Evolutionary conservation across 306 rosid species (phyloP).

Genomic region (Sicyos edulis): DNA sequence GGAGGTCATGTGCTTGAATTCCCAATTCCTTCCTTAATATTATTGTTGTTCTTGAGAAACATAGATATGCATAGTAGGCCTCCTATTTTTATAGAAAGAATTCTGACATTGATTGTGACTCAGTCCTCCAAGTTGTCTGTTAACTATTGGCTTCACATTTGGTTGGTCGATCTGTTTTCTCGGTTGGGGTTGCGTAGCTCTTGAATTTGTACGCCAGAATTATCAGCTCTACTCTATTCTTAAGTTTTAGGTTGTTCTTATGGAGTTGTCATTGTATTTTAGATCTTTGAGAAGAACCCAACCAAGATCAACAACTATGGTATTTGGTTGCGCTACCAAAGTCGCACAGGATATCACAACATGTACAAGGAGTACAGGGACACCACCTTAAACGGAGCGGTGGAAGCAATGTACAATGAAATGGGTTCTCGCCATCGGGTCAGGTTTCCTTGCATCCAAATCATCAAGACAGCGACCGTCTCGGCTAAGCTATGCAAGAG

Average conservation of each 20-base stretch:
- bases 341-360: constrained; percentile 89
- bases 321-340: constrained; percentile 81
- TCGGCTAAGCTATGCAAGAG: constrained; percentile 87
- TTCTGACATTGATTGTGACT: neutral
- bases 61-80: too few species aligned
- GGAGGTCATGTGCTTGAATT: too few species aligned
- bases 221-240: neutral
- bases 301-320: constrained; percentile 79
- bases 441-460: constrained; percentile 77
- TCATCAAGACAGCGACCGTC: constrained; percentile 76
- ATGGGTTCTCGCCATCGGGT: constrained; percentile 95
- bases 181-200: neutral
- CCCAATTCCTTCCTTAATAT: too few species aligned
- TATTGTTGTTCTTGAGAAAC: too few species aligned
- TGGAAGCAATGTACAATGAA: constrained; percentile 70
- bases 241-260: neutral
- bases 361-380: constrained; percentile 93
- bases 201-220: neutral
- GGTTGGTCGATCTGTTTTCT: neutral
- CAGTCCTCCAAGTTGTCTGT: neutral
- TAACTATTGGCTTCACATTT: too few species aligned
- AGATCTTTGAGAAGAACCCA: constrained; percentile 91
- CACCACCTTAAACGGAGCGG: constrained; percentile 78
- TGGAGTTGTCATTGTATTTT: constrained; percentile 8
- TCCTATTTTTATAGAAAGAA: neutral